Percentiles rank a stretch among this genome's conserved stretches.
These are phyloP conservation scores for Euclidium syriacum DNA, from an alignment of 345 rosid genomes.

Conservation along the genomic window DNA sequence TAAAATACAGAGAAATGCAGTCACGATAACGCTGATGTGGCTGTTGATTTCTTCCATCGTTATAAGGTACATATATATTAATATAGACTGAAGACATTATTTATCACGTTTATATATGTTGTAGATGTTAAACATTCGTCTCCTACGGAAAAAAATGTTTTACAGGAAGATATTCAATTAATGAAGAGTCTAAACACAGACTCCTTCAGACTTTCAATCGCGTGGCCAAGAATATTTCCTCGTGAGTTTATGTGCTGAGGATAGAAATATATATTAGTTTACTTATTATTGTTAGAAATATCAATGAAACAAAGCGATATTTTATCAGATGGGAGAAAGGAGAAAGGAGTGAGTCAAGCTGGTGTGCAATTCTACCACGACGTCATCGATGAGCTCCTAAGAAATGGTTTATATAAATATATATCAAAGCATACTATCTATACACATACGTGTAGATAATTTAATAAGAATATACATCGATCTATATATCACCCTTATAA, in stretches of 20 bases:
- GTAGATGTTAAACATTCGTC: neutral
- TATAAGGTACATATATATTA: too few relatives aligned
- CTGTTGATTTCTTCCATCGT: conserved; percentile 15
- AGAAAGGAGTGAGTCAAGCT: conserved; percentile 27
- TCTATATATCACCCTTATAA: too few relatives aligned
- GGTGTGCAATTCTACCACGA: too few relatives aligned
- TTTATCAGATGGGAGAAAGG: conserved; percentile 28
- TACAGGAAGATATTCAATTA: conserved; percentile 24
- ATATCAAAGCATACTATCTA: too few relatives aligned
- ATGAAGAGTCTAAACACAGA: conserved; percentile 25
- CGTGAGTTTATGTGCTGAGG: too few relatives aligned
- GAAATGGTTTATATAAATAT: too few relatives aligned
- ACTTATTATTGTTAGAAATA: too few relatives aligned
- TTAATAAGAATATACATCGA: too few relatives aligned
- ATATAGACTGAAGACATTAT: neutral
- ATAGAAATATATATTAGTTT: too few relatives aligned
- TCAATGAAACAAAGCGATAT: neutral
- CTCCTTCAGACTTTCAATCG: conserved; percentile 34
- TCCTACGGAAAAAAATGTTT: neutral
- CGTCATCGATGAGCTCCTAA: conserved; percentile 25
- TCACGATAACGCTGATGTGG: neutral
- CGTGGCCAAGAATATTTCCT: conserved; percentile 37
- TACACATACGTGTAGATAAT: too few relatives aligned
- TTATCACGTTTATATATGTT: neutral
- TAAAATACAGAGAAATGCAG: neutral